These are phyloP conservation scores for Trichosporon sp. DNA, from an alignment of 1,284 basidiomycete genomes.

Conservation along the genomic window DNA sequence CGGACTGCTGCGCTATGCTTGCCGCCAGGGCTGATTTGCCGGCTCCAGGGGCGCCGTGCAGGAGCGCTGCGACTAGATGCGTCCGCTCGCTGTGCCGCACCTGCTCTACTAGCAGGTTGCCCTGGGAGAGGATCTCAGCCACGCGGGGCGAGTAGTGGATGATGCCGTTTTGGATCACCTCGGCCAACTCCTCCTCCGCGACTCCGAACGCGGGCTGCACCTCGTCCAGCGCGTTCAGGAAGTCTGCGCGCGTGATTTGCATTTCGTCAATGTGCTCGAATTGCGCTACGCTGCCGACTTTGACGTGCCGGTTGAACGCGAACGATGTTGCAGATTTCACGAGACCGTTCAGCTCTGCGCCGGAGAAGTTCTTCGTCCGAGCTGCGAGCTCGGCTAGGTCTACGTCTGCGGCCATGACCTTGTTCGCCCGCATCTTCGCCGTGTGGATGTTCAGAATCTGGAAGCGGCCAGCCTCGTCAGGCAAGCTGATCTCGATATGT, in stretches of 20 bases:
- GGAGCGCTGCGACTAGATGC: constrained; percentile 81
- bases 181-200: constrained; percentile 89
- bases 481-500: constrained; percentile 99
- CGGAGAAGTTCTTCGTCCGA: constrained; percentile 94
- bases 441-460: constrained; percentile 98
- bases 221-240: constrained; percentile 86
- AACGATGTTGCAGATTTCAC: constrained; percentile 98
- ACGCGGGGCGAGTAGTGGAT: constrained; percentile 84
- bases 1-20: constrained; percentile 85
- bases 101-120: constrained; percentile 91
- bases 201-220: constrained; percentile 97
- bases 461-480: constrained; percentile 84
- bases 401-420: constrained; percentile 85
- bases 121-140: constrained; percentile 80
- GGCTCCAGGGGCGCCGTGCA: constrained; percentile 83
- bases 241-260: constrained; percentile 81
- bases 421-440: constrained; percentile 83
- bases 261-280: constrained; percentile 94
- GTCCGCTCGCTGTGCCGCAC: constrained; percentile 85
- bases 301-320: constrained; percentile 95
- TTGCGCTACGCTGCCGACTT: constrained; percentile 94
- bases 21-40: constrained; percentile 96
- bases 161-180: constrained; percentile 95
- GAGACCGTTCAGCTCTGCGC: constrained; percentile 91
- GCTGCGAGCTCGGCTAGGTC: constrained; percentile 75